These are phyloP conservation scores for Clohesyomyces aquaticus DNA, from an alignment of 495 filamentous ascomycete species.

Conservation along the genomic window DNA sequence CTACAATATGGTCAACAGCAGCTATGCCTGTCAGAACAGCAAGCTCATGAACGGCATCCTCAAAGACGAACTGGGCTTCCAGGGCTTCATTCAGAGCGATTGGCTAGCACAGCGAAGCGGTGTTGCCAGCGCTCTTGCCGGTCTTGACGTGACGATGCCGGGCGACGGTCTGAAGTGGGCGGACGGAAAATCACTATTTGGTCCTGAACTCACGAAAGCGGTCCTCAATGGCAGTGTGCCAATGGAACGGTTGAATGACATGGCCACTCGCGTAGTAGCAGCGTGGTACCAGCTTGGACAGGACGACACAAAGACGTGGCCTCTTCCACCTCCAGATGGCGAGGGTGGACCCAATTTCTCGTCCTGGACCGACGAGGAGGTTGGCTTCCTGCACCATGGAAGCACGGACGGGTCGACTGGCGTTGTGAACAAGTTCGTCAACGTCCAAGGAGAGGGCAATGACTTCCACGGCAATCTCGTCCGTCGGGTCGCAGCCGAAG, in stretches of 20 bases:
- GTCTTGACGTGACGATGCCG: slow-evolving; percentile 95
- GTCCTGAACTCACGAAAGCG: slow-evolving; percentile 72
- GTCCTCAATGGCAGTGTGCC: slow-evolving; percentile 84
- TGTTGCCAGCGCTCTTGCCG: slow-evolving; percentile 76
- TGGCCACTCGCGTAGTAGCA: slow-evolving; percentile 89
- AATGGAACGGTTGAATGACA: slow-evolving; percentile 83
- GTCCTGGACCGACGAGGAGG: slow-evolving; percentile 76
- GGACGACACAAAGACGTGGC: slow-evolving; percentile 67
- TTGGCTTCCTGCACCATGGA: slow-evolving; percentile 67
- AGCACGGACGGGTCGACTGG: slow-evolving; percentile 61
- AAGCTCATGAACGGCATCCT: slow-evolving; percentile 90
- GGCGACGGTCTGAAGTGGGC: slow-evolving; percentile 81
- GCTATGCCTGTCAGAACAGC: slow-evolving; percentile 88
- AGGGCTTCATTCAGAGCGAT: slow-evolving; percentile 90
- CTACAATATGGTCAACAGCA: slow-evolving; percentile 90
- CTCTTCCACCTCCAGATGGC: slow-evolving; percentile 57
- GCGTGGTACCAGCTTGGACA: slow-evolving; percentile 91
- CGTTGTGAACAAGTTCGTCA: slow-evolving; percentile 76
- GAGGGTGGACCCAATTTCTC: slow-evolving; percentile 86
- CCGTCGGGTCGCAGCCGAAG: slow-evolving; percentile 77
- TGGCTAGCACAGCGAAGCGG: slow-evolving; percentile 90
- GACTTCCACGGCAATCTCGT: slow-evolving; percentile 71
- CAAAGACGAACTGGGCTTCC: slow-evolving; percentile 93
- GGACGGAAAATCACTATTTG: slow-evolving; percentile 80
- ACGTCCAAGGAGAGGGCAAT: slow-evolving; percentile 65